Evolutionary conservation across 768 basidiomycete genomes (phyloP), one percentile per base, ranked within the genome.

Genomic region (Exidia glandulosa): DNA sequence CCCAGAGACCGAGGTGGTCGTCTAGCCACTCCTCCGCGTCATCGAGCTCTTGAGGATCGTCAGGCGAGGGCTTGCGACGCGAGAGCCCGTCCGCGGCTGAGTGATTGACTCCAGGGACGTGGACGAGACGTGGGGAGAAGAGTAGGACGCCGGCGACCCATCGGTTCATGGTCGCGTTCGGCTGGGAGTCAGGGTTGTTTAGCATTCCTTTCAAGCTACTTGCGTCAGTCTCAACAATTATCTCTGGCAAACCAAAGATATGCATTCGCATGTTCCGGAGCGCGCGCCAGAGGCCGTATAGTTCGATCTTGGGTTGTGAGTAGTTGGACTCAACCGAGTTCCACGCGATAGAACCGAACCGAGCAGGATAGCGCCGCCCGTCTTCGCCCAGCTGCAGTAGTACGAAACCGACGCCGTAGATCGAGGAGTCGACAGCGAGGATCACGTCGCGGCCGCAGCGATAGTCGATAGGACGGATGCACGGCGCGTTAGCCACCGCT

Each of bases 261-360:
- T 32, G 32, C 19, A 59, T n/a, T 27, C 41, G n/a, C 32, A 58
- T 52, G 6, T 45, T 33, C 52, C 54, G 36, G n/a, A 64, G 34
- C 6, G 63, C 62, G 5, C 57, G 60, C 45, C 56, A 69, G 0
- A 70, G 58, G 2, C 70, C 66, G 54, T 70, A 71, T 0, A 70
- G 58, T 48, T 70, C 64, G 3, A 71, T 41, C 32, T 71, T 71
- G 12, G 68, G 59, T 37, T 69, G 70, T 0, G 64, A 67, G 47
- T 67, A 68, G 0, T 50, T 14, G 2, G 41, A 29, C 37, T 71
- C 68, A 2, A 61, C 61, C 0, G 62, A 68, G 37, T 75, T 75
- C 29, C 77, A 65, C 0, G 71, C 63, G 1, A 79, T 74, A 0
- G 74, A 79, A 0, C 75, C 68, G 50, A 78, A 80, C 0, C 67